phyloP scores from a whole-genome alignment of 345 rosid genomes.

The Noccaea caerulescens region DNA sequence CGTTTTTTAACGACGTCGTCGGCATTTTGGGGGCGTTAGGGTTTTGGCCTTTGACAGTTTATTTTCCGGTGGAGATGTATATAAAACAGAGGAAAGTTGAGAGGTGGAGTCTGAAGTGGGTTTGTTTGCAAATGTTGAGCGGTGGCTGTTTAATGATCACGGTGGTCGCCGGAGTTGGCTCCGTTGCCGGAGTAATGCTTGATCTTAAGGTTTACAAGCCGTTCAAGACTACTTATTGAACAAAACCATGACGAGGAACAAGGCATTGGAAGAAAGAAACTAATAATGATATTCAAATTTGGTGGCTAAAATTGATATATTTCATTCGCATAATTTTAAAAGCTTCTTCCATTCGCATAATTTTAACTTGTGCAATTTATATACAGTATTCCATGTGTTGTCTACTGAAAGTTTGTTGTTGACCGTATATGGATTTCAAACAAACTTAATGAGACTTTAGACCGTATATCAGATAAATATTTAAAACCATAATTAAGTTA shows the following conservation, averaged over 20 bases:
- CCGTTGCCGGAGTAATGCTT: constrained; percentile 66
- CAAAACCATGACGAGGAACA: constrained; percentile 6
- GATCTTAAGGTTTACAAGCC: constrained; percentile 50
- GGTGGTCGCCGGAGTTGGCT: constrained; percentile 66
- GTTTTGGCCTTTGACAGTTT: constrained; percentile 81
- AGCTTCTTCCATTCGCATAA: constrained; percentile 18
- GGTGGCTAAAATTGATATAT: constrained; percentile 13
- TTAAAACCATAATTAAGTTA: too few relatives aligned
- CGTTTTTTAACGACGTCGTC: constrained; percentile 72
- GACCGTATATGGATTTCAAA: background rate
- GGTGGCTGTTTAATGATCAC: constrained; percentile 59
- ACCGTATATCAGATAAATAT: too few relatives aligned
- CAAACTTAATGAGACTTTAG: background rate
- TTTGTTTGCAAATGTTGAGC: constrained; percentile 59
- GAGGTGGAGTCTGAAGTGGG: constrained; percentile 69
- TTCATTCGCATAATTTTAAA: constrained; percentile 17
- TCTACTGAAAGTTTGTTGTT: background rate
- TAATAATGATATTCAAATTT: constrained; percentile 15
- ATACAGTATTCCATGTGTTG: background rate
- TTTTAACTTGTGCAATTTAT: constrained; percentile 5
- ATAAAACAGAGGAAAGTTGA: constrained; percentile 59
- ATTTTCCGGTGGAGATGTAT: constrained; percentile 83
- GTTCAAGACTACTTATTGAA: constrained; percentile 44
- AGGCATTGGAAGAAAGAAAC: constrained; percentile 16
- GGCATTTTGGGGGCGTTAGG: constrained; percentile 78